Evolutionary conservation across 305 asterid species (phyloP).

Genomic region (Rubia occidens): DNA sequence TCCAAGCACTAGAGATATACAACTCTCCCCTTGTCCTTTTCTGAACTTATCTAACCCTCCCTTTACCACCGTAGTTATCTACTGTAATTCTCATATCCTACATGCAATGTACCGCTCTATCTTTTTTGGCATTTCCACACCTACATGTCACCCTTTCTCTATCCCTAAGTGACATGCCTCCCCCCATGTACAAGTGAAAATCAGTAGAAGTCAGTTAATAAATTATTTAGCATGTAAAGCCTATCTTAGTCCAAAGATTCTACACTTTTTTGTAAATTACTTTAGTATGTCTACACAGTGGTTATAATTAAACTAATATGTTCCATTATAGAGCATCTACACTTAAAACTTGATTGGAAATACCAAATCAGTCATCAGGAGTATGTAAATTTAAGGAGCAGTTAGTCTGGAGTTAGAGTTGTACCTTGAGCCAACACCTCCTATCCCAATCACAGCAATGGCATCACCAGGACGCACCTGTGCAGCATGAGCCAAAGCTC

Average conservation of each 20-base stretch:
- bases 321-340: not conserved
- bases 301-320: not conserved
- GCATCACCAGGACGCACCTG: constrained; percentile 82
- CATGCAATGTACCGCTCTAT: not conserved
- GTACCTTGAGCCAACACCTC: constrained; percentile 99
- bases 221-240: not conserved
- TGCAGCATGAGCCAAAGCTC: constrained; percentile 99
- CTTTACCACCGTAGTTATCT: not conserved
- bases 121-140: not conserved
- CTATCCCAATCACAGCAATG: constrained; percentile 89
- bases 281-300: not conserved
- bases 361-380: not conserved
- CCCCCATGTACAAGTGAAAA: not conserved
- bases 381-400: not conserved
- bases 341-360: not conserved
- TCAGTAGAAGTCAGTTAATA: not conserved
- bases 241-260: not conserved
- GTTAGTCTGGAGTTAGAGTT: constrained; percentile 2
- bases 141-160: not conserved
- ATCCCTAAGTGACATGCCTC: not conserved
- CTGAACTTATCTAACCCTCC: not conserved
- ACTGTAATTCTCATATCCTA: not conserved
- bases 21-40: not conserved
- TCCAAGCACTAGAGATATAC: not conserved
- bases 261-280: not conserved